Percentiles rank a stretch among this genome's conserved stretches.
phyloP scores from a whole-genome alignment of 768 basidiomycete species.

The Vararia minispora region DNA sequence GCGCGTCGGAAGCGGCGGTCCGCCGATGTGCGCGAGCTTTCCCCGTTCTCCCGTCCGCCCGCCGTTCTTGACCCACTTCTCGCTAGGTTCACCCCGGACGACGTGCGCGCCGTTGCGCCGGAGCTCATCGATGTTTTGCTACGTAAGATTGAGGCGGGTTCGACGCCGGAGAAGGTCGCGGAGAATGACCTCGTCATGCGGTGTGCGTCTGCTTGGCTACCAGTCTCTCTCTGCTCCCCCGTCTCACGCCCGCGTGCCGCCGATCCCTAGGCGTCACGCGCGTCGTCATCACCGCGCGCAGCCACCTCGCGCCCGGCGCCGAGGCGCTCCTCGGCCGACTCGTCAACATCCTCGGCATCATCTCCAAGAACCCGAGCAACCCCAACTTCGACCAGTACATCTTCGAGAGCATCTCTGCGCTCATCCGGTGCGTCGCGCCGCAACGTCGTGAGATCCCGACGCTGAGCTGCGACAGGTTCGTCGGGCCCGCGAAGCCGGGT shows the following conservation, averaged over 20 bases:
- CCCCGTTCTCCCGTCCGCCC: not conserved
- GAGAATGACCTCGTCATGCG: conserved; percentile 99
- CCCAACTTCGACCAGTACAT: conserved; percentile 97
- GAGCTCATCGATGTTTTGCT: conserved; percentile 64
- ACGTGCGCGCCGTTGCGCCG: conserved; percentile 76
- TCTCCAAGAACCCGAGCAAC: conserved; percentile 94
- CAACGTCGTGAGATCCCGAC: not conserved
- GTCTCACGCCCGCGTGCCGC: not conserved
- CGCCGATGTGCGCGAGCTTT: conserved; percentile 48
- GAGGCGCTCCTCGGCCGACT: conserved; percentile 59
- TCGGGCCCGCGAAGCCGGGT: conserved; percentile 58
- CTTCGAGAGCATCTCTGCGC: conserved; percentile 91
- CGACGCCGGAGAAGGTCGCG: conserved; percentile 83
- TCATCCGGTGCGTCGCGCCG: conserved; percentile 54
- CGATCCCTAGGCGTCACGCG: conserved; percentile 76
- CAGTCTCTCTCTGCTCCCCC: conserved; percentile 1
- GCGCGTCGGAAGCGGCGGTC: conserved; percentile 47
- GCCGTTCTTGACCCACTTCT: not conserved
- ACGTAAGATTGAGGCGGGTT: conserved; percentile 65
- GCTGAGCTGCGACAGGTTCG: conserved; percentile 42
- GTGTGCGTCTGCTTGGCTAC: conserved; percentile 40
- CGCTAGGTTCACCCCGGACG: conserved; percentile 73
- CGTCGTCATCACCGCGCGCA: conserved; percentile 81
- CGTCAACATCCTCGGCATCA: conserved; percentile 73
- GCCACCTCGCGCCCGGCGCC: conserved; percentile 59